Evolutionary conservation across 73 alveolate species (phyloP).

Genomic region (Effrenium voratum): DNA sequence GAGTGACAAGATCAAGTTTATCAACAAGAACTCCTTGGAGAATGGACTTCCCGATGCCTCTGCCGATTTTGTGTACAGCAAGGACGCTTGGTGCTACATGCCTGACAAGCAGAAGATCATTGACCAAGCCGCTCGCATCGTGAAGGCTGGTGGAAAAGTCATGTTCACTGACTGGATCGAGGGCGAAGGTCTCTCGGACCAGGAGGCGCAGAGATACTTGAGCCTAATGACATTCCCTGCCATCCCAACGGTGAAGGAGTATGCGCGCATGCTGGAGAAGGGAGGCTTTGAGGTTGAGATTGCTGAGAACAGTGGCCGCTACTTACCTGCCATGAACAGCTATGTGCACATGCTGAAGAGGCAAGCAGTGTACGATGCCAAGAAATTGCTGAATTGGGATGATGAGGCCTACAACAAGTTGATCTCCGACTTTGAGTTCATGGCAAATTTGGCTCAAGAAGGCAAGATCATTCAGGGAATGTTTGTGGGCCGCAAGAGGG

Average conservation of each 20-base stretch:
- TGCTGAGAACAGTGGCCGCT: conserved; percentile 64
- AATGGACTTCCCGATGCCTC: conserved; percentile 63
- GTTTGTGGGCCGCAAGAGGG: conserved; percentile 35
- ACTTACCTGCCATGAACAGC: conserved; percentile 51
- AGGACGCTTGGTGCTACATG: conserved; percentile 85
- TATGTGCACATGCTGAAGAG: conserved; percentile 48
- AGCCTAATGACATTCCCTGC: conserved; percentile 69
- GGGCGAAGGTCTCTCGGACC: conserved; percentile 57
- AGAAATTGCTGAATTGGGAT: conserved; percentile 34
- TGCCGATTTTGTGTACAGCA: conserved; percentile 71
- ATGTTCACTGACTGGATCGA: conserved; percentile 66
- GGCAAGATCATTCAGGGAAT: conserved; percentile 62
- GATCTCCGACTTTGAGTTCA: conserved; percentile 69
- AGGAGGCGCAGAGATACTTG: conserved; percentile 39
- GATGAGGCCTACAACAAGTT: conserved; percentile 39
- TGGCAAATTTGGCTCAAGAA: conserved; percentile 39
- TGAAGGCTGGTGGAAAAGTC: conserved; percentile 64
- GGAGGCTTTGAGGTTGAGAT: conserved; percentile 27
- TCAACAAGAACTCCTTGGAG: conserved; percentile 55
- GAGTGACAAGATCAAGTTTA: conserved; percentile 28
- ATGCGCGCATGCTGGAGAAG: conserved; percentile 52
- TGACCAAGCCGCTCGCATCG: conserved; percentile 82
- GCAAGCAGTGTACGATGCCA: conserved; percentile 61
- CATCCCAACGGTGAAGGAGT: conserved; percentile 50
- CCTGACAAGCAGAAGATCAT: conserved; percentile 68